Percentiles rank a stretch among this genome's conserved stretches.
Conservation (phyloP, 306 rosid species). For the Quercus berberidifolia region DNA sequence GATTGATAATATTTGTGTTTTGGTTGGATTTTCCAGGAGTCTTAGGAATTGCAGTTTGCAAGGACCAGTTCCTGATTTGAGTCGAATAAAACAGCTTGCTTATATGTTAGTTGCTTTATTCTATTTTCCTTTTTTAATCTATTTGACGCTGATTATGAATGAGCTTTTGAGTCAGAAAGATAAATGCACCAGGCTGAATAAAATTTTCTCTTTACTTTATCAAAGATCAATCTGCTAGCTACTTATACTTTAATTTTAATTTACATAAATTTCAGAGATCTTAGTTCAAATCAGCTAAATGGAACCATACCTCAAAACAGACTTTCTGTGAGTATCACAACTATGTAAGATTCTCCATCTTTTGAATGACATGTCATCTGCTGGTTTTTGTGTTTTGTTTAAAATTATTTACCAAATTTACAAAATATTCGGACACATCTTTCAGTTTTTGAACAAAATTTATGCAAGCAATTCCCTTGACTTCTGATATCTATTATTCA, state of each 20-base stretch:
- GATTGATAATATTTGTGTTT: slow-evolving; percentile 5
- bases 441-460: too few species aligned
- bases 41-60: slow-evolving; percentile 76
- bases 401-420: too few species aligned
- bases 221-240: background rate
- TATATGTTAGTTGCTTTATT: slow-evolving; percentile 62
- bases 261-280: slow-evolving; percentile 49
- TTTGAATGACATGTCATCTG: too few species aligned
- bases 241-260: slow-evolving; percentile 20
- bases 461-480: too few species aligned
- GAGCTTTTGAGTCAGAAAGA: background rate
- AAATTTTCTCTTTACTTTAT: background rate
- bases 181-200: background rate
- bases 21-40: slow-evolving; percentile 57
- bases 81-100: slow-evolving; percentile 43
- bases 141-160: background rate
- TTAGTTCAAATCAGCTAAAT: slow-evolving; percentile 63
- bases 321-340: slow-evolving; percentile 63
- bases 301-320: slow-evolving; percentile 56
- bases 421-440: too few species aligned
- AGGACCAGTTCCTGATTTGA: slow-evolving; percentile 75
- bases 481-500: too few species aligned
- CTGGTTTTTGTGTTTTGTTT: too few species aligned
- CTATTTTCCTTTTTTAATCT: slow-evolving; percentile 3
- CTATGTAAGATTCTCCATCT: slow-evolving; percentile 49